Percentiles rank a stretch among this genome's conserved stretches.
Conservation (phyloP, 2,329 filamentous ascomycete species). For the Arthrobotrys musiformis region DNA sequence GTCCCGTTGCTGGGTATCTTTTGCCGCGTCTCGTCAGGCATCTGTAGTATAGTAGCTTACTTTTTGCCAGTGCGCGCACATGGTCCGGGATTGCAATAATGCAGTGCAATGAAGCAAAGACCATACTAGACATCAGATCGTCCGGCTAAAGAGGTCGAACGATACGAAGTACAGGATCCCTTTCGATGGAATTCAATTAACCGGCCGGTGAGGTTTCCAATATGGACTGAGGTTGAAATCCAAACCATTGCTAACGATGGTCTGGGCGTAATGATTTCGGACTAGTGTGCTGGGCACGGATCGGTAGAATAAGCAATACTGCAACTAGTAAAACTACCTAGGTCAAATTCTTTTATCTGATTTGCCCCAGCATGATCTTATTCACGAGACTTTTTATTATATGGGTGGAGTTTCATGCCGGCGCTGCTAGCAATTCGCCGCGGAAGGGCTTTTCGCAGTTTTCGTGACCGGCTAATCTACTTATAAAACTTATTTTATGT, state of each 20-base stretch:
- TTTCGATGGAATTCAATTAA: constrained; percentile 20
- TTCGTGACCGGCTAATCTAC: constrained; percentile 18
- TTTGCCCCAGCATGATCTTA: constrained; percentile 21
- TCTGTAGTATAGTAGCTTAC: constrained; percentile 2
- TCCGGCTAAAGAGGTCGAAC: constrained; percentile 45
- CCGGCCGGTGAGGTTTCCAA: constrained; percentile 35
- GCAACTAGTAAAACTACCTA: constrained; percentile 14
- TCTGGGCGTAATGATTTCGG: constrained; percentile 20
- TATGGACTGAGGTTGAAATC: constrained; percentile 20
- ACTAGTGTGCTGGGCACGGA: constrained; percentile 40
- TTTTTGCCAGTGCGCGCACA: constrained; percentile 31
- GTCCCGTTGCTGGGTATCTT: constrained; percentile 32
- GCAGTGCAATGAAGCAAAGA: constrained; percentile 21
- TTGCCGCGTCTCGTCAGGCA: constrained; percentile 33
- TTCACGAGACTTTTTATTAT: constrained; percentile 2
- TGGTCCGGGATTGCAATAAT: constrained; percentile 34
- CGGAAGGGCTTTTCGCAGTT: constrained; percentile 7
- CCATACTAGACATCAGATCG: constrained; percentile 55
- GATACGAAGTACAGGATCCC: constrained; percentile 49
- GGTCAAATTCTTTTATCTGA: constrained; percentile 6
- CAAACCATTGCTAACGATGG: background rate
- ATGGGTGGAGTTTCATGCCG: background rate
- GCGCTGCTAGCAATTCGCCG: background rate
- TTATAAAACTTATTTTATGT: constrained; percentile 7
- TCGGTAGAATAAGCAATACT: constrained; percentile 52